Evolutionary conservation across 345 rosid species (phyloP), one percentile per base, ranked within the genome.

Genomic region (Dimocarpus longan): DNA sequence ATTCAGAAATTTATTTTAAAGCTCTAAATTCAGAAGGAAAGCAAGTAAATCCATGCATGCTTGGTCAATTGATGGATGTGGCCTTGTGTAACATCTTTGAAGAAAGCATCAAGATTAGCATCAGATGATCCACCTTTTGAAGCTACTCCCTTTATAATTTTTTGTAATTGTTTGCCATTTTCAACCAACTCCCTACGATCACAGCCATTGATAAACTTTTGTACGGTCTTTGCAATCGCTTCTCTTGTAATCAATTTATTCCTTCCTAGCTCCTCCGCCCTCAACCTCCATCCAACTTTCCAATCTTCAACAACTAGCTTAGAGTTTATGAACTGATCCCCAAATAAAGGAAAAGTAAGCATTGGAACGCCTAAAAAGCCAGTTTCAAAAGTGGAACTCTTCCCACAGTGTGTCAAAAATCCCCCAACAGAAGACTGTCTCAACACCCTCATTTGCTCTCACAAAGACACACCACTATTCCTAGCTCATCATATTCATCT

Each of bases 321-420:
- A 19, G 62, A 15, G 13, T 77, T 81, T 2, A 70, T 26, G 57
- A 50, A 66, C 43, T 81, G 84, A 56, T 81, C 84, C 6, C 57
- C 71, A 54, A 24, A 9, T 21, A 77, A 4, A 19, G 84, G 80
- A 43, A 81, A 76, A 13, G 84, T 37, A 28, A 81, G 80, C 77
- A 81, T 66, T 32, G 84, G 80, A 42, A 76, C 69, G 5, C 84
- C 80, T 5, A 76, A 19, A 40, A 11, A 71, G 10, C 77, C 32
- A 6, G 77, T 77, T 80, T 80, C 83, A n/a, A 76, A 44, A 3
- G 48, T 80, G 10, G 80, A 80, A 32, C 76, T 80, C 76, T 76
- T 50, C 32, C 83, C 80, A 32, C 83, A 70, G 40, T 80, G 83
- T 44, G 83, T 75, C 83, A 66, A 76, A 48, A 76, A 81, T 5